Percentiles rank a stretch among this genome's conserved stretches.
Evolutionary conservation across 305 asterid genomes (phyloP).

Genomic region (Withania somnifera): DNA sequence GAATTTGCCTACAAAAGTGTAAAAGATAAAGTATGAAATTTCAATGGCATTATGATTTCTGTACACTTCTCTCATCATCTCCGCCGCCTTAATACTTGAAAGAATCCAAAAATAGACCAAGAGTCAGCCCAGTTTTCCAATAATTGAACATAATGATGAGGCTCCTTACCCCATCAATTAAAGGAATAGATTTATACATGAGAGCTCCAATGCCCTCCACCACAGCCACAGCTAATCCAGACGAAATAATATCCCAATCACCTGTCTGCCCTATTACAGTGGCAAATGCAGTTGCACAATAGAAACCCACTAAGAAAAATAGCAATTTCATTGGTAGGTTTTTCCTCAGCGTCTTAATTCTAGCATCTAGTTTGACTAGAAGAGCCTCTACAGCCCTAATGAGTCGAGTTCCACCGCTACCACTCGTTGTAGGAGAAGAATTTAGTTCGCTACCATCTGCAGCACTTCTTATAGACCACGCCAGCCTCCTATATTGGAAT

Average conservation of each 20-base stretch:
- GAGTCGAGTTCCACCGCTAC: conserved; percentile 56
- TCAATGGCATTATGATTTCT: not conserved
- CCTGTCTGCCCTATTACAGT: conserved; percentile 95
- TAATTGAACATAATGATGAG: conserved; percentile 57
- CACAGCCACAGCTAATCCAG: conserved; percentile 76
- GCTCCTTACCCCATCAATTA: conserved; percentile 32
- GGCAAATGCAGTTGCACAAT: conserved; percentile 87
- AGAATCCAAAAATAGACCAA: conserved; percentile 89
- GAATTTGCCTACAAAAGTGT: not conserved
- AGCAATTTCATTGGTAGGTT: conserved; percentile 60
- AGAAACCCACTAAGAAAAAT: conserved; percentile 77
- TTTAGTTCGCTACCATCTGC: conserved; percentile 45
- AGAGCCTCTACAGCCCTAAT: conserved; percentile 49
- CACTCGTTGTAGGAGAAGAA: conserved; percentile 32
- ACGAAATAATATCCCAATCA: conserved; percentile 94
- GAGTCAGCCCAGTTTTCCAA: conserved; percentile 85
- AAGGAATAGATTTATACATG: conserved; percentile 67
- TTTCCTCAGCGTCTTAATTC: conserved; percentile 41
- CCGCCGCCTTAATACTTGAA: conserved; percentile 50
- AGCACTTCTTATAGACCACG: conserved; percentile 53
- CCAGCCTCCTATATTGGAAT: conserved; percentile 30
- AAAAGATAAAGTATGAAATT: not conserved
- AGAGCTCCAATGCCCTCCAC: conserved; percentile 96
- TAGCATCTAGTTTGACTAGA: conserved; percentile 30
- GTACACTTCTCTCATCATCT: not conserved